Evolutionary conservation across 2,329 filamentous ascomycete species (phyloP).

Genomic region (Arthrobotrys pseudoclavata): DNA sequence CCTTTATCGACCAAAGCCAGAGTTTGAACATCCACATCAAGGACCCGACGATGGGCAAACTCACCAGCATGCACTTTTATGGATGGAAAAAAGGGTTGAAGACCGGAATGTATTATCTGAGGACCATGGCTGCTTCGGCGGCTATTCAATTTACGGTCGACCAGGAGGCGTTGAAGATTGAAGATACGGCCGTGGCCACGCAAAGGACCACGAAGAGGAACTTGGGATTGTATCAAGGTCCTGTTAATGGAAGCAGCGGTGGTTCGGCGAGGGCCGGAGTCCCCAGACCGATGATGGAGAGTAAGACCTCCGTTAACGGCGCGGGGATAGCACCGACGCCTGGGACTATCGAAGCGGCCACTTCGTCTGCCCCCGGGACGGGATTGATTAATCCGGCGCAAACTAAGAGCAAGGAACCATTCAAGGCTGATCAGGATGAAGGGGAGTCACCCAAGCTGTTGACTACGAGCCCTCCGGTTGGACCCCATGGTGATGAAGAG

Average conservation of each 20-base stretch:
- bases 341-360: slow-evolving; percentile 69
- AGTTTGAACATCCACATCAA: slow-evolving; percentile 99
- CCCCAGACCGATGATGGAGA: slow-evolving; percentile 49
- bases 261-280: slow-evolving; percentile 66
- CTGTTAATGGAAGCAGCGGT: slow-evolving; percentile 70
- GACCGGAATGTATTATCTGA: slow-evolving; percentile 99
- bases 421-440: slow-evolving; percentile 82
- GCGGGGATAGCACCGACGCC: slow-evolving; percentile 76
- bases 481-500: slow-evolving; percentile 75
- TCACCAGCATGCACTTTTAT: slow-evolving; percentile 99
- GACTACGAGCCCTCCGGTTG: slow-evolving; percentile 76
- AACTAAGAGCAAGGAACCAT: slow-evolving; percentile 72
- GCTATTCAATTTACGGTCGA: slow-evolving; percentile 99
- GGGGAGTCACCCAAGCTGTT: slow-evolving; percentile 84
- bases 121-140: slow-evolving; percentile 94
- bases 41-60: slow-evolving; percentile 99
- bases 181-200: slow-evolving; percentile 79
- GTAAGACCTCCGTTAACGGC: slow-evolving; percentile 54
- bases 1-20: slow-evolving; percentile 98
- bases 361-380: slow-evolving; percentile 40
- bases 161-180: slow-evolving; percentile 90
- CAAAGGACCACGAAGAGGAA: slow-evolving; percentile 78
- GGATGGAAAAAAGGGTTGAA: slow-evolving; percentile 99
- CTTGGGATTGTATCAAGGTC: slow-evolving; percentile 65
- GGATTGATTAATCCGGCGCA: slow-evolving; percentile 65